Evolutionary conservation across 2,329 filamentous ascomycete species (phyloP).

Genomic region (Trichoderma lentiforme): DNA sequence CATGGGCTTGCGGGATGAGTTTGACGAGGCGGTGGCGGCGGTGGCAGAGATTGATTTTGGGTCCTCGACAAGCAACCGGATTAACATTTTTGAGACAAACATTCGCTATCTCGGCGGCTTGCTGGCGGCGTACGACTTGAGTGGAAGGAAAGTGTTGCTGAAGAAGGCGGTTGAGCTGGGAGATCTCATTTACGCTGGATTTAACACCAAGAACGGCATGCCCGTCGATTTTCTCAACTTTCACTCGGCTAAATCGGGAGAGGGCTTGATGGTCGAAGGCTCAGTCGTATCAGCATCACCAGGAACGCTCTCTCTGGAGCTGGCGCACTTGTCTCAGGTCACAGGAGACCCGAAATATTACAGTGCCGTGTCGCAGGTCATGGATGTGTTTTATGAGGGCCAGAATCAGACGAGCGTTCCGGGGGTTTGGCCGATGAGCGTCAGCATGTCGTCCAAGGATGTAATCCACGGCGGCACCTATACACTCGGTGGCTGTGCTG

Average conservation of each 20-base stretch:
- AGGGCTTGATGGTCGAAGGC: constrained; percentile 32
- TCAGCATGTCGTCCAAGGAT: constrained; percentile 56
- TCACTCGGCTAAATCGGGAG: constrained; percentile 35
- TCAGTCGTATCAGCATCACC: constrained; percentile 44
- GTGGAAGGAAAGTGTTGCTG: constrained; percentile 53
- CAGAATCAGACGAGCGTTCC: constrained; percentile 66
- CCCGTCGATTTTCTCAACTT: constrained; percentile 52
- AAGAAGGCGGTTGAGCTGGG: constrained; percentile 61
- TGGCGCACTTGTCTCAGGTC: constrained; percentile 69
- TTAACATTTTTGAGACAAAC: constrained; percentile 69
- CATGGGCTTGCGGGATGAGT: constrained; percentile 64
- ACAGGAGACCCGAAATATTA: constrained; percentile 72
- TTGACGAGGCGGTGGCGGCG: constrained; percentile 58
- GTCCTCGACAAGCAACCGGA: constrained; percentile 41
- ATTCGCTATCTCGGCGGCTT: constrained; percentile 70
- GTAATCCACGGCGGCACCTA: constrained; percentile 30
- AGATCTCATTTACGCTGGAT: constrained; percentile 62
- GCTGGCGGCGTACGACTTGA: constrained; percentile 67
- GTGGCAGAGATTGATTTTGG: constrained; percentile 61
- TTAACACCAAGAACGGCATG: constrained; percentile 67
- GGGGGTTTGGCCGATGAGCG: constrained; percentile 67
- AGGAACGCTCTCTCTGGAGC: constrained; percentile 69
- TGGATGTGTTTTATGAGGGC: constrained; percentile 60
- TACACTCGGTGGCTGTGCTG: constrained; percentile 39
- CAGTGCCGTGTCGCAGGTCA: constrained; percentile 66